Percentiles rank a stretch among this genome's conserved stretches.
Conservation (phyloP, 768 basidiomycete species). For the Paxillus rubicundulus region DNA sequence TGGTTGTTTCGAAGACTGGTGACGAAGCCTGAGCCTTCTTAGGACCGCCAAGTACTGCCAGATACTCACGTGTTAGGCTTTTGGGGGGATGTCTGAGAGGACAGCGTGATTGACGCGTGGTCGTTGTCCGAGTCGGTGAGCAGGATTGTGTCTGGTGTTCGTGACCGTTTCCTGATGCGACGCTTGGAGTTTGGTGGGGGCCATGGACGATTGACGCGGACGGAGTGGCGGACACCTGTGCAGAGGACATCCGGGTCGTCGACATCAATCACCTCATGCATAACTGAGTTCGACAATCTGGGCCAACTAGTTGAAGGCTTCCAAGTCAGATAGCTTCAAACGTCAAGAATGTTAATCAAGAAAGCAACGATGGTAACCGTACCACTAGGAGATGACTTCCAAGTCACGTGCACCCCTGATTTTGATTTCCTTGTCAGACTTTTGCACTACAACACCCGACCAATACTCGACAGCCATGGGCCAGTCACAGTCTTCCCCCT, state of each 20-base stretch:
- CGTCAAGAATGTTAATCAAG: no score
- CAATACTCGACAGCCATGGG: constrained; percentile 5
- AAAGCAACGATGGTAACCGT: no score
- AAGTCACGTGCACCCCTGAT: no score
- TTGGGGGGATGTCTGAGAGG: constrained; percentile 3
- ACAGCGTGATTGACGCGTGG: constrained; percentile 2
- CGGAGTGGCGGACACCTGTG: constrained; percentile 15
- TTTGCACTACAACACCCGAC: no score
- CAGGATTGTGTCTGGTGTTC: constrained; percentile 7
- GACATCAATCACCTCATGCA: constrained; percentile 23
- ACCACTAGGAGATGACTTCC: no score
- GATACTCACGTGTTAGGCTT: constrained; percentile 6
- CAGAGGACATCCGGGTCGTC: constrained; percentile 23
- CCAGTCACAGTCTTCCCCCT: constrained; percentile 10
- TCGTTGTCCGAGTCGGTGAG: constrained; percentile 19
- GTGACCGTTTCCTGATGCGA: constrained; percentile 10
- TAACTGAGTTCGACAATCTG: no score
- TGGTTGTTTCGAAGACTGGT: not conserved
- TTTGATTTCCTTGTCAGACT: no score
- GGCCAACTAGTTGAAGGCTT: no score
- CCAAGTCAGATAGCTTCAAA: no score
- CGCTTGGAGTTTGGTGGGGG: constrained; percentile 8
- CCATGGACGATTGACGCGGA: constrained; percentile 13
- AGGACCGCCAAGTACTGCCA: not conserved
- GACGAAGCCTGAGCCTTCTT: not conserved